Percentiles rank a stretch among this genome's conserved stretches.
Evolutionary conservation across 2,329 filamentous ascomycete genomes (phyloP).

Genomic region (Lasiodiplodia hormozganensis): DNA sequence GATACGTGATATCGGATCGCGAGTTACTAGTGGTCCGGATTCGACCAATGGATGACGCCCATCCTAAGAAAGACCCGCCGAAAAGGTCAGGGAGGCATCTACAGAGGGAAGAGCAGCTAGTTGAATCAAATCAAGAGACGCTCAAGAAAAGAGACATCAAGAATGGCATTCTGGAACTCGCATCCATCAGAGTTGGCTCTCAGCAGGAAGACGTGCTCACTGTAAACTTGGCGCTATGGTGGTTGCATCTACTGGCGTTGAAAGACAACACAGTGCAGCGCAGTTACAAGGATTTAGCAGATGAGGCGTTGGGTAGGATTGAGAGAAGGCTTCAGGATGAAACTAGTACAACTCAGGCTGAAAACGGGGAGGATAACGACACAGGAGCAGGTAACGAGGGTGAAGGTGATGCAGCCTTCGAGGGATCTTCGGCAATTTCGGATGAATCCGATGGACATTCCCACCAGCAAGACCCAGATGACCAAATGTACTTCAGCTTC

Average conservation of each 20-base stretch:
- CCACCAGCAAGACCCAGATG: background rate
- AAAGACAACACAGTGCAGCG: background rate
- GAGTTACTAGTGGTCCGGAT: background rate
- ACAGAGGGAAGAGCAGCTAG: background rate
- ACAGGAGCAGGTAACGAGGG: background rate
- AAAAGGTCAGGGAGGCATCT: background rate
- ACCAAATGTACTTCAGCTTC: background rate
- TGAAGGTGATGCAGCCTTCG: constrained; percentile 13
- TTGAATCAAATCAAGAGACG: background rate
- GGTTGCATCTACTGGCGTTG: background rate
- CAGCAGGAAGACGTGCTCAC: background rate
- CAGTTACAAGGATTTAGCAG: background rate
- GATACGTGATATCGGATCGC: background rate
- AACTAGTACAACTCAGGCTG: background rate
- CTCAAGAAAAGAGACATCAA: background rate
- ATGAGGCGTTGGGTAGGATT: background rate
- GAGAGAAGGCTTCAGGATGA: background rate
- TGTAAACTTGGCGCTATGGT: background rate
- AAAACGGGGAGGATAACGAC: background rate
- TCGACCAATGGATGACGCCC: background rate
- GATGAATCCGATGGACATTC: background rate
- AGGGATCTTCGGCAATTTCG: background rate
- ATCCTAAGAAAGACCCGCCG: background rate
- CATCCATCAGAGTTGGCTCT: background rate
- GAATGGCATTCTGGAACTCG: background rate